These are phyloP conservation scores for Yamagishiella unicocca DNA, from an alignment of 139 green algal species.

Conservation along the genomic window DNA sequence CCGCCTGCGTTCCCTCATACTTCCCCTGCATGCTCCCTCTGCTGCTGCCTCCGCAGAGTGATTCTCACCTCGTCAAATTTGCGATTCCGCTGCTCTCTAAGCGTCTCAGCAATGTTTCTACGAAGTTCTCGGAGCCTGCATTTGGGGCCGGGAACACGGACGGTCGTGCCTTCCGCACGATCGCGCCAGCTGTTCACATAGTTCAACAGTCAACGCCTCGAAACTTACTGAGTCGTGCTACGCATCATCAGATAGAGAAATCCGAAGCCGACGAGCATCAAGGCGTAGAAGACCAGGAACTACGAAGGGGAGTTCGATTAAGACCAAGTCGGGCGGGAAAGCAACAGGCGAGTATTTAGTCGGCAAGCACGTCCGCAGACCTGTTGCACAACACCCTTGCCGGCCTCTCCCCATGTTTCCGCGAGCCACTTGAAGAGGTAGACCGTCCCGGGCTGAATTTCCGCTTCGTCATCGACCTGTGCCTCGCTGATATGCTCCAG, in stretches of 20 bases:
- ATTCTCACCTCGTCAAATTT: slow-evolving; percentile 28
- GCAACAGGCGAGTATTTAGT: background rate
- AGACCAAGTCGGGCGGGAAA: background rate
- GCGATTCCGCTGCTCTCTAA: slow-evolving; percentile 10
- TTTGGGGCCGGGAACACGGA: too few species aligned
- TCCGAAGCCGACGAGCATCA: slow-evolving; percentile 31
- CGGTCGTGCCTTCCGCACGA: too few species aligned
- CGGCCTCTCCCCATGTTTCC: slow-evolving; percentile 28
- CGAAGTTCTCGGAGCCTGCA: slow-evolving; percentile 31
- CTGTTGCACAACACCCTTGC: slow-evolving; percentile 31
- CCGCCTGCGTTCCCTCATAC: too few species aligned
- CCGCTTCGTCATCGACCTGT: background rate
- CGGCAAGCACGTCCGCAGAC: background rate
- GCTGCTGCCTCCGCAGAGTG: background rate
- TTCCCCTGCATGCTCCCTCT: background rate
- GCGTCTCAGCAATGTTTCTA: slow-evolving; percentile 40
- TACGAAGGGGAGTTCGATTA: background rate
- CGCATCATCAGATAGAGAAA: slow-evolving; percentile 44
- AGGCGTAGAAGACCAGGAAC: slow-evolving; percentile 41
- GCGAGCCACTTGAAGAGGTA: slow-evolving; percentile 19
- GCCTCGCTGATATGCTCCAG: slow-evolving; percentile 23
- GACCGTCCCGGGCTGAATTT: background rate
- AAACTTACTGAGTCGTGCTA: slow-evolving; percentile 30
- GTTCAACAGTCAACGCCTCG: background rate
- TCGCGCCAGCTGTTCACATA: background rate